These are phyloP conservation scores for Prototheca cutis DNA, from an alignment of 163 green algal species.

Conservation along the genomic window DNA sequence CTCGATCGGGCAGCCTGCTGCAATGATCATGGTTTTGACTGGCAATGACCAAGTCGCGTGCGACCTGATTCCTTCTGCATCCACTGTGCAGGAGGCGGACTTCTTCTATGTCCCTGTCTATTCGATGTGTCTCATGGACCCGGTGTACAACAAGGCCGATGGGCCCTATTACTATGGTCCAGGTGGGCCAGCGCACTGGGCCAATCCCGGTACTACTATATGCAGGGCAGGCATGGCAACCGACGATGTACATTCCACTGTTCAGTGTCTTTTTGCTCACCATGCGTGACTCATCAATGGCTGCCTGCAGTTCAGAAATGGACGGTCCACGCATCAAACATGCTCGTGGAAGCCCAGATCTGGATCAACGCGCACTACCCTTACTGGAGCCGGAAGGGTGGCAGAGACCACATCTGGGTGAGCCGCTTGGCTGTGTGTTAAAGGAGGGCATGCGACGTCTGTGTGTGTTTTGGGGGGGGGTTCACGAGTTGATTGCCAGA, in stretches of 20 bases:
- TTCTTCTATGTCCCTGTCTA: constrained; percentile 66
- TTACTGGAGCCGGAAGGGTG: constrained; percentile 49
- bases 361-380: constrained; percentile 41
- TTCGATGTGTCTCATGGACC: constrained; percentile 39
- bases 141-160: constrained; percentile 29
- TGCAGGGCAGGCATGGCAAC: too few species aligned
- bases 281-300: not conserved
- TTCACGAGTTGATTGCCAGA: too few species aligned
- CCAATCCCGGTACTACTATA: too few species aligned
- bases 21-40: not conserved
- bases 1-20: not conserved
- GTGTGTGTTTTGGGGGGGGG: too few species aligned
- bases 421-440: not conserved
- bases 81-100: constrained; percentile 38
- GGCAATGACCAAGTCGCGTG: not conserved
- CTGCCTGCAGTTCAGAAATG: not conserved
- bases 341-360: constrained; percentile 38
- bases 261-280: not conserved
- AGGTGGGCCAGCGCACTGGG: too few species aligned
- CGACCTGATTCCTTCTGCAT: not conserved
- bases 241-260: not conserved
- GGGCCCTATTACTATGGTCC: constrained; percentile 28
- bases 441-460: too few species aligned
- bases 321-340: constrained; percentile 9
- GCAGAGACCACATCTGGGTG: constrained; percentile 51